phyloP scores from a whole-genome alignment of 2,329 filamentous ascomycete genomes.

The Calonectria pteridis region DNA sequence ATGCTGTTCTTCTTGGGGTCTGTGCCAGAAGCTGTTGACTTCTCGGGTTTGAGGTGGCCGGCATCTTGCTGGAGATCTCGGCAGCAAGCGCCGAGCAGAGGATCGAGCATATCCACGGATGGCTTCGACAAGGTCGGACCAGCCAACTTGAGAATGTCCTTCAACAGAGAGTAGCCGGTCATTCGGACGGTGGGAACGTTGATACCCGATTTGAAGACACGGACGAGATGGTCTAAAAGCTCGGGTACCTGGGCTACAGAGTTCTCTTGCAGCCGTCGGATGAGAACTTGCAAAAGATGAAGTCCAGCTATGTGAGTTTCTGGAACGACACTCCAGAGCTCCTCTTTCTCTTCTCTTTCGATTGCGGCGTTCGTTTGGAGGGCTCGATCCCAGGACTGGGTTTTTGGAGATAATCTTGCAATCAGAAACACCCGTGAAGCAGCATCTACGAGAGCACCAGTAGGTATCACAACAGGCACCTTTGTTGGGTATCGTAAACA shows the following conservation, averaged over 20 bases:
- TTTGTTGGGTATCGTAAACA: conserved; percentile 76
- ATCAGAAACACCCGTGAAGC: conserved; percentile 78
- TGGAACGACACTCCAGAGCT: conserved; percentile 80
- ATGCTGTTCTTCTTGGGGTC: conserved; percentile 56
- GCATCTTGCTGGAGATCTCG: conserved; percentile 74
- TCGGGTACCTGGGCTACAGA: conserved; percentile 72
- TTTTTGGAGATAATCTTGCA: conserved; percentile 62
- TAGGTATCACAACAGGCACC: conserved; percentile 72
- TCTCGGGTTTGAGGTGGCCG: conserved; percentile 60
- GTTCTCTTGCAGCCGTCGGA: conserved; percentile 68
- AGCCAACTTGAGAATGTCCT: conserved; percentile 68
- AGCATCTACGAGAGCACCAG: conserved; percentile 77
- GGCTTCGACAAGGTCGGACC: conserved; percentile 77
- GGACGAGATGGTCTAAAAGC: conserved; percentile 77
- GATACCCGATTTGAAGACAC: conserved; percentile 74
- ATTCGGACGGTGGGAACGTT: conserved; percentile 67
- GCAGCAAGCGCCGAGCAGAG: conserved; percentile 77
- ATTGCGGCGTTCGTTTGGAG: conserved; percentile 79
- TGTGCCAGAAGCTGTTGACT: conserved; percentile 45
- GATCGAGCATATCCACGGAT: conserved; percentile 71
- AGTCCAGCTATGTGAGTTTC: conserved; percentile 80
- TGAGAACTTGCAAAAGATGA: conserved; percentile 68
- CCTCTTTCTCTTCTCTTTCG: conserved; percentile 83
- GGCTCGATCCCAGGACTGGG: conserved; percentile 60
- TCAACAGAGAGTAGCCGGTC: conserved; percentile 70